Conservation (phyloP, 2,329 filamentous ascomycete species). For the Aspergillus amoenus region DNA sequence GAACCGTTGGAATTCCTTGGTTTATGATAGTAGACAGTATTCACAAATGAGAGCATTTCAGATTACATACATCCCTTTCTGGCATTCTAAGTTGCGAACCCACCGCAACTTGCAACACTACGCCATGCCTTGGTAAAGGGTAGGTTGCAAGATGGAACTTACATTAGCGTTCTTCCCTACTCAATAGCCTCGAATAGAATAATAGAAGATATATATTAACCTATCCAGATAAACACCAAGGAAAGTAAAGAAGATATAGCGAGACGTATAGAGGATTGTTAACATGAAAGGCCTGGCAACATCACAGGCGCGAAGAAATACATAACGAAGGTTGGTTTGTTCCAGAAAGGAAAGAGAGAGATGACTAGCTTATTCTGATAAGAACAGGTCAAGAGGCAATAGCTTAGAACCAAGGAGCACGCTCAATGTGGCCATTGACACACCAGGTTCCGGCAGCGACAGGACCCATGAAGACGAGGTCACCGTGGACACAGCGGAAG, state of each 20-base stretch:
- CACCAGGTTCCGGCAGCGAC: slow-evolving; percentile 40
- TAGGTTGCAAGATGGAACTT: too few relatives aligned
- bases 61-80: too few relatives aligned
- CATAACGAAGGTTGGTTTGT: background rate
- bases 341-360: background rate
- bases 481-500: slow-evolving; percentile 34
- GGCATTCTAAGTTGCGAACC: too few relatives aligned
- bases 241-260: background rate
- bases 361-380: background rate
- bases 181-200: too few relatives aligned
- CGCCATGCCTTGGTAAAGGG: too few relatives aligned
- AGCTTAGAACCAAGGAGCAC: background rate
- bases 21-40: too few relatives aligned
- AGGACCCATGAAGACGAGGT: slow-evolving; percentile 35
- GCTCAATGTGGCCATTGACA: slow-evolving; percentile 24
- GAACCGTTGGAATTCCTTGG: too few relatives aligned
- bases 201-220: too few relatives aligned
- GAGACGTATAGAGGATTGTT: background rate
- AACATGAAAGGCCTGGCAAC: background rate
- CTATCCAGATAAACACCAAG: background rate
- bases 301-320: background rate
- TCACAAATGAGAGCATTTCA: too few relatives aligned
- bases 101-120: too few relatives aligned
- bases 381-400: too few relatives aligned
- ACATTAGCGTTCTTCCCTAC: too few relatives aligned